phyloP scores from a whole-genome alignment of 495 filamentous ascomycete species.

The Glonium stellatum region DNA sequence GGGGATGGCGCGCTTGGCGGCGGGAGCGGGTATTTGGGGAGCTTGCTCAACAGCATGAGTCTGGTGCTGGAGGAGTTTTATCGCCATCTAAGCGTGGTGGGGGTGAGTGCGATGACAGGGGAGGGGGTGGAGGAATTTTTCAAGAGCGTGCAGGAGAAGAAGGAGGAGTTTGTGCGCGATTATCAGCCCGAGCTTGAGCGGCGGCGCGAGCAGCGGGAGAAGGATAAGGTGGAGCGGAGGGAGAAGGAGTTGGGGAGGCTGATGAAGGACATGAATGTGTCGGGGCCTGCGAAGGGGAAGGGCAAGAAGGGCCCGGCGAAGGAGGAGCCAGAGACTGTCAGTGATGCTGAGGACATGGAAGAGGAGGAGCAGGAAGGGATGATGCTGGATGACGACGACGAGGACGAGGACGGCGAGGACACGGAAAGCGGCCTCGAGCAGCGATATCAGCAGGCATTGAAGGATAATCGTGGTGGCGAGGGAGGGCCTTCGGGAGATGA shows the following conservation, averaged over 20 bases:
- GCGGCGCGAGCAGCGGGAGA: constrained; percentile 64
- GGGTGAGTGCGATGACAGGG: constrained; percentile 88
- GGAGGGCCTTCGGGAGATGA: constrained; percentile 43
- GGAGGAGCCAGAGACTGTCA: constrained; percentile 48
- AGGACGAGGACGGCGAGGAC: constrained; percentile 18
- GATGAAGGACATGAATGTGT: constrained; percentile 90
- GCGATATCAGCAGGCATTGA: constrained; percentile 55
- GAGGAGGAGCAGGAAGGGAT: constrained; percentile 45
- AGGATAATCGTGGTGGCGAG: constrained; percentile 35
- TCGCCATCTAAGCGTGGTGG: constrained; percentile 80
- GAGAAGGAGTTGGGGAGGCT: constrained; percentile 80
- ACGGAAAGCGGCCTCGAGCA: constrained; percentile 45
- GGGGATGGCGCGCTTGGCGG: constrained; percentile 50
- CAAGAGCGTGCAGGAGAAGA: constrained; percentile 74
- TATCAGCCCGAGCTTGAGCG: constrained; percentile 89
- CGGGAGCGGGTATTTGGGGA: constrained; percentile 96
- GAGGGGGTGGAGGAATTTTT: constrained; percentile 91
- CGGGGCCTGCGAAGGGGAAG: constrained; percentile 40
- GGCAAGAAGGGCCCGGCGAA: constrained; percentile 29
- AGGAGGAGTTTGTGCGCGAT: constrained; percentile 80
- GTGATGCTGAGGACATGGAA: constrained; percentile 53
- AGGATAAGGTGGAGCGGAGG: constrained; percentile 58
- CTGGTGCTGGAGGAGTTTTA: constrained; percentile 98
- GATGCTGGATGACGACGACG: constrained; percentile 31
- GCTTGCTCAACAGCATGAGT: constrained; percentile 92